Evolutionary conservation across 2,329 filamentous ascomycete species (phyloP).

Genomic region (Leptographium lundbergii): DNA sequence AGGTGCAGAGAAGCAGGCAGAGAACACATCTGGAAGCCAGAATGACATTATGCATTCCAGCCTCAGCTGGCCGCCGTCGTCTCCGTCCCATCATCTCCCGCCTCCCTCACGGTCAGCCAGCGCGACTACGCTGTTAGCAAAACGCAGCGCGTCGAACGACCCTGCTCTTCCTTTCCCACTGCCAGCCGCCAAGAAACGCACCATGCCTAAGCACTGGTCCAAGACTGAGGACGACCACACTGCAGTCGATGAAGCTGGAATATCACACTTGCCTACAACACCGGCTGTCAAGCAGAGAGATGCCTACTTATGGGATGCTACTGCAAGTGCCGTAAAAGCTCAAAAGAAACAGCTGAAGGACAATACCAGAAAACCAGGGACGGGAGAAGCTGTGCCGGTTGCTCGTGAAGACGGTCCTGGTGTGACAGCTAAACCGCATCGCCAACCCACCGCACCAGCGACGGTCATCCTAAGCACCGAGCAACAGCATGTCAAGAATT

Average conservation of each 20-base stretch:
- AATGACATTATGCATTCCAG: background rate
- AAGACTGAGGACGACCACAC: conserved; percentile 22
- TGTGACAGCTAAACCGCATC: background rate
- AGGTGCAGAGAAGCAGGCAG: background rate
- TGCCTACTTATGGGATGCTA: conserved; percentile 54
- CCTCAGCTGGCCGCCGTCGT: conserved; percentile 51
- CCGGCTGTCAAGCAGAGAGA: conserved; percentile 22
- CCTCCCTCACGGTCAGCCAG: conserved; percentile 16
- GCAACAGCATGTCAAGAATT: conserved; percentile 68
- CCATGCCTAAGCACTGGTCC: conserved; percentile 41
- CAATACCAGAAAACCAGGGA: conserved; percentile 36
- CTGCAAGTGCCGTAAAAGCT: conserved; percentile 62
- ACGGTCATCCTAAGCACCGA: conserved; percentile 70
- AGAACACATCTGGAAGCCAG: background rate
- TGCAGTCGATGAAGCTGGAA: conserved; percentile 9
- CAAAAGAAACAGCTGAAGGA: conserved; percentile 63
- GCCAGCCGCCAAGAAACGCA: conserved; percentile 45
- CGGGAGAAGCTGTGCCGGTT: conserved; percentile 25
- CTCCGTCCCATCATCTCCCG: conserved; percentile 29
- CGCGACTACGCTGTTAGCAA: conserved; percentile 18
- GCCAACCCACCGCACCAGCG: conserved; percentile 27
- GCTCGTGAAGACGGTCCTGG: conserved; percentile 6
- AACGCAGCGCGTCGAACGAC: conserved; percentile 28
- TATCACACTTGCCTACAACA: conserved; percentile 17
- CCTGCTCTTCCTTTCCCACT: conserved; percentile 17